Evolutionary conservation across 169 alveolate genomes (phyloP), one percentile per base, ranked within the genome.

Genomic region (Plasmodium billcollinsi): DNA sequence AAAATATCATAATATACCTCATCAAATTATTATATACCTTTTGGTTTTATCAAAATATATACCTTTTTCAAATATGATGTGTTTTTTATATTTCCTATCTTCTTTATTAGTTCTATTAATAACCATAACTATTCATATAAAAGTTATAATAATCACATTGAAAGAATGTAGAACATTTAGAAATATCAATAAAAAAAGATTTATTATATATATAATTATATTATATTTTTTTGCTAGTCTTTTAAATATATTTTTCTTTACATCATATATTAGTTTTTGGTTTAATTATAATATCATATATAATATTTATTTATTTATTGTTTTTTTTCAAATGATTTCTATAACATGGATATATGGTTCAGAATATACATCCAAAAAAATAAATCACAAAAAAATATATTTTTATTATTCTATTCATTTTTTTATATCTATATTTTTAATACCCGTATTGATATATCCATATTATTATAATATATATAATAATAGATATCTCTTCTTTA

Each of bases 131-230:
- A 24, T 86, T 20, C 45, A 71, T 72, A 61, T 86, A 73, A 86
- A 86, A 73, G 86, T 85, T 20, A 49, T 72, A 59, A 29, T 86
- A 58, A 9, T 86, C 3, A 67, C 71, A 18, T 66, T 86, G 20
- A 86, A 86, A 65, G 92, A 86, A 33, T 59, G 92, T 86, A 56
- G 52, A 59, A 61, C 24, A 61, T 86, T 86, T 70, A 70, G 33
- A 86, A 63, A 63, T 1, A 14, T 15, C n/a, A 47, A 61, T 39
- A 86, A 86, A 50, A 58, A 86, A 56, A 43, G 29, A 12, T 59
- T 86, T 15, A 71, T 61, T 52, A n/a, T 71, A 52, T 72, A 71
- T 63, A 74, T 86, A 26, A 54, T 86, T 15, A 63, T 72, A 12
- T 4, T 47, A 18, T 86, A 86, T 86, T 71, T 26, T 50, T 63